Conservation (phyloP, 1,284 basidiomycete species). For the Cryptococcus neoformans region DNA sequence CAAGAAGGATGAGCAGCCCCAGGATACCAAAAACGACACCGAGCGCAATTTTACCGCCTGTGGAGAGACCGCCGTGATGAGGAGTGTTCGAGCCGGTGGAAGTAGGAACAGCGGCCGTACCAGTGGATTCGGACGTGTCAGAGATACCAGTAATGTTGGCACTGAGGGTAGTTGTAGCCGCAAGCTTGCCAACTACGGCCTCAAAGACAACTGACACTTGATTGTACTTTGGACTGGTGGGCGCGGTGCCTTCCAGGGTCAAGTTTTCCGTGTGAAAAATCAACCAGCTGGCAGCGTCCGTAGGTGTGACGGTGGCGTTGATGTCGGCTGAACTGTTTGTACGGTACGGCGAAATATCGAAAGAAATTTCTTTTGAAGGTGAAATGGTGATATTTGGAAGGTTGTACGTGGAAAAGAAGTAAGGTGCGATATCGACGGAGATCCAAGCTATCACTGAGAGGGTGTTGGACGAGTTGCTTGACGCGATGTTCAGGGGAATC, state of each 20-base stretch:
- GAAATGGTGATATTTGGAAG: slow-evolving; percentile 46
- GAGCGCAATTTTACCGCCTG: slow-evolving; percentile 44
- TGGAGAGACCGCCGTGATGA: slow-evolving; percentile 31
- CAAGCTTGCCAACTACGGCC: slow-evolving; percentile 19
- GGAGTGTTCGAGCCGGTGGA: not conserved
- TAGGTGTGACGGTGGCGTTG: slow-evolving; percentile 36
- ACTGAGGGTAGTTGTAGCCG: slow-evolving; percentile 28
- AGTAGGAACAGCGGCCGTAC: slow-evolving; percentile 10
- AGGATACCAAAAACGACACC: slow-evolving; percentile 45
- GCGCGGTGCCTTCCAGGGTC: slow-evolving; percentile 42
- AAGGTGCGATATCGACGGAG: slow-evolving; percentile 47
- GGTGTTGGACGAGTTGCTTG: slow-evolving; percentile 35
- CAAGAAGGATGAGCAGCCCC: slow-evolving; percentile 32
- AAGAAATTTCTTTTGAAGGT: slow-evolving; percentile 33
- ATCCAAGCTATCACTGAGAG: slow-evolving; percentile 36
- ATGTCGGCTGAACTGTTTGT: slow-evolving; percentile 25
- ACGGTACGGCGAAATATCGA: slow-evolving; percentile 37
- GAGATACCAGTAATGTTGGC: slow-evolving; percentile 31
- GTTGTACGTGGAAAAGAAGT: slow-evolving; percentile 47
- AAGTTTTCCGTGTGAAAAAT: slow-evolving; percentile 40
- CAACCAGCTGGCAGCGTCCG: slow-evolving; percentile 47
- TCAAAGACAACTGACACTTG: slow-evolving; percentile 38
- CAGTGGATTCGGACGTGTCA: slow-evolving; percentile 12
- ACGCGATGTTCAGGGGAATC: slow-evolving; percentile 41
- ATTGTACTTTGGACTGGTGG: slow-evolving; percentile 27